Conservation (phyloP, 2,329 filamentous ascomycete species). For the Pyricularia sp. region DNA sequence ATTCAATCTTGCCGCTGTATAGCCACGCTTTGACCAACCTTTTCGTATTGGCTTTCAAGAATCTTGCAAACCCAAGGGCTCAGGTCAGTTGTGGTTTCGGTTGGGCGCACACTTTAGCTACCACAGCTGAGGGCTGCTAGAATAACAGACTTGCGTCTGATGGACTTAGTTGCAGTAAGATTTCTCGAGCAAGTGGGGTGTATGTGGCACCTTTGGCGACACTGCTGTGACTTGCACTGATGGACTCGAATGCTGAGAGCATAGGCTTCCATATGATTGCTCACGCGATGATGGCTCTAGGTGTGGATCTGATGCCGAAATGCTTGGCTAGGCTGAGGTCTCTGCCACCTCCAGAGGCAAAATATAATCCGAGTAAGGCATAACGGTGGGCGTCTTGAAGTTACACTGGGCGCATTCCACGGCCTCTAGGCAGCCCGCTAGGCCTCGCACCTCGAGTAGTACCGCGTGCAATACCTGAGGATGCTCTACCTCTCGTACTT, state of each 20-base stretch:
- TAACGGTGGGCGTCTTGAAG: neutral
- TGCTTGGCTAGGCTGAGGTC: neutral
- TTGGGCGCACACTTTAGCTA: neutral
- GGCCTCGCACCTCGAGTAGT: conserved; percentile 21
- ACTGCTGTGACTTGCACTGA: neutral
- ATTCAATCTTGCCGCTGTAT: neutral
- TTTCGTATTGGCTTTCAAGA: neutral
- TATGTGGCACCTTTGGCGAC: neutral
- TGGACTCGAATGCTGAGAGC: neutral
- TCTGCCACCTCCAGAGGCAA: neutral
- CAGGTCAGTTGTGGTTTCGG: neutral
- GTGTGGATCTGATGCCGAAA: neutral
- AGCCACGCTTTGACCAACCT: neutral
- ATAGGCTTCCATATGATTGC: neutral
- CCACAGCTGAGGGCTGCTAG: neutral
- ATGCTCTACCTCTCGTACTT: conserved; percentile 19
- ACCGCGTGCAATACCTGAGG: conserved; percentile 17
- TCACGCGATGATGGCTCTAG: neutral
- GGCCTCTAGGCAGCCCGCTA: conserved; percentile 34
- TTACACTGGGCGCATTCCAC: conserved; percentile 22
- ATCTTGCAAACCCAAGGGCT: neutral
- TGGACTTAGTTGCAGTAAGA: neutral
- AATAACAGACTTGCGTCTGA: too few species aligned
- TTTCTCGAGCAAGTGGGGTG: neutral
- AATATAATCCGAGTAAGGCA: neutral